Evolutionary conservation across 805 yeast species (phyloP), one percentile per base, ranked within the genome.

Genomic region (Wickerhamomyces pijperi): DNA sequence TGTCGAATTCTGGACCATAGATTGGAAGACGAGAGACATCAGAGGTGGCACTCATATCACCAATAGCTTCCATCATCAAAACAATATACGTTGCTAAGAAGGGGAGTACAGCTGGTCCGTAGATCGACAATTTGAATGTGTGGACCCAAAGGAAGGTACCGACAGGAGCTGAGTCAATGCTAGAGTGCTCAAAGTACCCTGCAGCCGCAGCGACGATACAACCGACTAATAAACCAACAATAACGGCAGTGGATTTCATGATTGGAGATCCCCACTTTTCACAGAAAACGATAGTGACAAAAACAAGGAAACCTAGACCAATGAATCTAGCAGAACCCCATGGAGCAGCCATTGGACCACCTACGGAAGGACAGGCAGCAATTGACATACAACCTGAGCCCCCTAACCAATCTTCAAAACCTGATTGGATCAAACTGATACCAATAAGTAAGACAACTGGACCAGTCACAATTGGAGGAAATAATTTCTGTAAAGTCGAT

Each of bases 261-360:
- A 87, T 82, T 40, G 97, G 97, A 12, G 96, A 76, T 31, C 97
- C 97, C 73, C 83, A 87, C 58, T 76, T 76, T 59, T 87, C 96
- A 51, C 81, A 72, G 32, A 84, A 43, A 42, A 87, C 70, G 51
- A 87, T 85, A 5, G 86, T 64, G 21, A 75, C 67, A 53, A 74
- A 84, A 9, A 86, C 95, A 25, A 81, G 62, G 67, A 87, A 85
- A 2, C 96, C 96, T 28, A 87, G 67, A 36, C 96, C 97, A 47
- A 87, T 63, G 54, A 80, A 87, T 55, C 78, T 72, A n/a, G 95
- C 94, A 13, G 88, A 75, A 3, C 96, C 96, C 88, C 90, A 87
- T 4, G 70, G 70, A 37, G 72, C 68, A 15, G 69, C 64, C 50
- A 70, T 74, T 25, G 78, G 80, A 35, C 78, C 80, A 33, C 65